phyloP scores from a whole-genome alignment of 1,284 basidiomycete genomes.

The Apiotrichum akiyoshidainum region DNA sequence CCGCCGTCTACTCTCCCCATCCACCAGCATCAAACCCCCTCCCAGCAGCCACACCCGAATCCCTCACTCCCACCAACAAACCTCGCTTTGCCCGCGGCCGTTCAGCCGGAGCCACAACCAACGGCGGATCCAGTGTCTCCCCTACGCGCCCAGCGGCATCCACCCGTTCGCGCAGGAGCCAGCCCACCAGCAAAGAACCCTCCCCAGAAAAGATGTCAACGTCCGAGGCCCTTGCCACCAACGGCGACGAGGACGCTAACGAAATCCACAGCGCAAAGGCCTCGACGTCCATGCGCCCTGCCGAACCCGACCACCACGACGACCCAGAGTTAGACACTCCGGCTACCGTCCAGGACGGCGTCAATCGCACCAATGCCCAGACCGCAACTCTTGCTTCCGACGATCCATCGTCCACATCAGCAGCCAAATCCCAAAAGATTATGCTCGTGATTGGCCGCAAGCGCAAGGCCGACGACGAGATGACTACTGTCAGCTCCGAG shows the following conservation, averaged over 20 bases:
- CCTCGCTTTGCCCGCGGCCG: slow-evolving; percentile 13
- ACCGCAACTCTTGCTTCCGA: background rate
- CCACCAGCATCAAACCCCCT: slow-evolving; percentile 8
- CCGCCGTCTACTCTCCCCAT: slow-evolving; percentile 18
- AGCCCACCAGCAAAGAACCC: slow-evolving; percentile 11
- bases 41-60: slow-evolving; percentile 1
- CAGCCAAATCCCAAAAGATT: slow-evolving; percentile 7
- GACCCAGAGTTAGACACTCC: background rate
- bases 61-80: background rate
- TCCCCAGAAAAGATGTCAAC: slow-evolving; percentile 21
- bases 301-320: slow-evolving; percentile 1
- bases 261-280: background rate
- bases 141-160: slow-evolving; percentile 14
- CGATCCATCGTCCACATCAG: background rate
- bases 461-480: slow-evolving; percentile 17
- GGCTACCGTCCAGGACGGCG: background rate
- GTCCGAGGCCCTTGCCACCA: background rate
- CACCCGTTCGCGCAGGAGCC: slow-evolving; percentile 15
- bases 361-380: background rate
- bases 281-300: background rate
- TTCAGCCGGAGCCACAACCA: slow-evolving; percentile 5
- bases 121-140: slow-evolving; percentile 10
- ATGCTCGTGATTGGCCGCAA: slow-evolving; percentile 14
- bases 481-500: slow-evolving; percentile 10
- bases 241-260: background rate